Conservation (phyloP, 805 yeast genomes). For the Kazachstania bromeliacearum region DNA sequence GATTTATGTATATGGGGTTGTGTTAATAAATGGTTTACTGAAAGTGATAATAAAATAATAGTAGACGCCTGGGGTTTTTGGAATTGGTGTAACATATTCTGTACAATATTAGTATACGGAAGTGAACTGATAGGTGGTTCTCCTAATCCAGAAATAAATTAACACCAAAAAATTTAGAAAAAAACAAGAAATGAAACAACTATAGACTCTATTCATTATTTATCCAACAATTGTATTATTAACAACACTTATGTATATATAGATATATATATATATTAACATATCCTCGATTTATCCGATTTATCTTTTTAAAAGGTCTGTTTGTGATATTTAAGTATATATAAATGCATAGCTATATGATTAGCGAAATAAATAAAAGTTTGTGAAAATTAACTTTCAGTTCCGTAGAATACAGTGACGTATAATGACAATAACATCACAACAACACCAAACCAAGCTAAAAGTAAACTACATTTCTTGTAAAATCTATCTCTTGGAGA, state of each 20-base stretch:
- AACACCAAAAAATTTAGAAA: too few relatives aligned
- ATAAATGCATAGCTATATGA: too few relatives aligned
- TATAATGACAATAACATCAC: slow-evolving; percentile 62
- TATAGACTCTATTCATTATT: too few relatives aligned
- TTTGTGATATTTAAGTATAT: too few relatives aligned
- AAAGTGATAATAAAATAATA: slow-evolving; percentile 15
- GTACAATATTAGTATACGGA: slow-evolving; percentile 69
- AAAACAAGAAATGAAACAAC: too few relatives aligned
- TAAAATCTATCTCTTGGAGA: slow-evolving; percentile 21
- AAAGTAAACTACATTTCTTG: slow-evolving; percentile 42
- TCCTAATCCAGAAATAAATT: slow-evolving; percentile 1
- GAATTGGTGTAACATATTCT: slow-evolving; percentile 91
- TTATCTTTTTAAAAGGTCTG: too few relatives aligned
- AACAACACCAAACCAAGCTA: slow-evolving; percentile 57
- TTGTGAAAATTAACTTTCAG: slow-evolving; percentile 2
- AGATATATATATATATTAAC: too few relatives aligned
- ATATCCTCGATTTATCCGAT: too few relatives aligned
- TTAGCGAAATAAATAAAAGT: too few relatives aligned
- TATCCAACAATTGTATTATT: not conserved
- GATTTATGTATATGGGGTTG: slow-evolving; percentile 49
- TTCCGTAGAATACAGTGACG: slow-evolving; percentile 25
- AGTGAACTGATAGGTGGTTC: slow-evolving; percentile 45
- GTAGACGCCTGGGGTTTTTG: slow-evolving; percentile 87
- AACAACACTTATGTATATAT: not conserved
- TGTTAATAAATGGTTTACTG: slow-evolving; percentile 28